Evolutionary conservation across 495 filamentous ascomycete genomes (phyloP).

Genomic region (Neurospora terricola): DNA sequence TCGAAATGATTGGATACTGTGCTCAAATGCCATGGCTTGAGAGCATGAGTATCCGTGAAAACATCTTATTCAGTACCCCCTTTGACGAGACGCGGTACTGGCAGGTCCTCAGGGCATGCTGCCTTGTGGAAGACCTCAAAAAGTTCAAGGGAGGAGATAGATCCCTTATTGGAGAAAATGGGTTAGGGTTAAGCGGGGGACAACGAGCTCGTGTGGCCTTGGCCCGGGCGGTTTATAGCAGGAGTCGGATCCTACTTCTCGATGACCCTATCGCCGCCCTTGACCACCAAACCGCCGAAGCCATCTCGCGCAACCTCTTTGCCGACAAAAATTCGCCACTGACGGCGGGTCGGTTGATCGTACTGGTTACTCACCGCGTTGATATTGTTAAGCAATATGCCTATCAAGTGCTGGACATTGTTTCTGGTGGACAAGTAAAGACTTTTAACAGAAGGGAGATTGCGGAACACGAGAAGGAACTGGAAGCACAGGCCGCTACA

Average conservation of each 20-base stretch:
- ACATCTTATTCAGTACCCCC: slow-evolving; percentile 66
- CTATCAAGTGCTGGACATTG: slow-evolving; percentile 57
- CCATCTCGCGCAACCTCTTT: slow-evolving; percentile 59
- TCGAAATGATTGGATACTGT: slow-evolving; percentile 69
- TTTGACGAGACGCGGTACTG: slow-evolving; percentile 78
- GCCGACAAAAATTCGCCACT: slow-evolving; percentile 41
- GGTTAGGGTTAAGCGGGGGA: slow-evolving; percentile 93
- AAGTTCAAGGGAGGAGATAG: slow-evolving; percentile 86
- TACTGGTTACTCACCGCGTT: slow-evolving; percentile 73
- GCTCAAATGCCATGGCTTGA: slow-evolving; percentile 84
- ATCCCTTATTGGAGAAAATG: slow-evolving; percentile 91
- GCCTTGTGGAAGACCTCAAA: slow-evolving; percentile 81
- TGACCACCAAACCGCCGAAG: slow-evolving; percentile 74
- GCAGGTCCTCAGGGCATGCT: slow-evolving; percentile 81
- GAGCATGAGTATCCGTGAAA: slow-evolving; percentile 81
- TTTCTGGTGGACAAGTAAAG: slow-evolving; percentile 40
- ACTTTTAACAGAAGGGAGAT: slow-evolving; percentile 33
- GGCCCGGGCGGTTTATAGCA: slow-evolving; percentile 87
- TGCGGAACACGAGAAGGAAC: slow-evolving; percentile 14
- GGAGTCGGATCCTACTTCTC: slow-evolving; percentile 83
- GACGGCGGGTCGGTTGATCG: slow-evolving; percentile 48
- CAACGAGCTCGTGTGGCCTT: slow-evolving; percentile 90
- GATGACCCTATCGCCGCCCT: slow-evolving; percentile 93
- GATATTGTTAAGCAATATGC: slow-evolving; percentile 57
- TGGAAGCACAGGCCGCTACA: slow-evolving; percentile 10